Evolutionary conservation across 305 asterid genomes (phyloP).

Genomic region (Solanum chacoense): DNA sequence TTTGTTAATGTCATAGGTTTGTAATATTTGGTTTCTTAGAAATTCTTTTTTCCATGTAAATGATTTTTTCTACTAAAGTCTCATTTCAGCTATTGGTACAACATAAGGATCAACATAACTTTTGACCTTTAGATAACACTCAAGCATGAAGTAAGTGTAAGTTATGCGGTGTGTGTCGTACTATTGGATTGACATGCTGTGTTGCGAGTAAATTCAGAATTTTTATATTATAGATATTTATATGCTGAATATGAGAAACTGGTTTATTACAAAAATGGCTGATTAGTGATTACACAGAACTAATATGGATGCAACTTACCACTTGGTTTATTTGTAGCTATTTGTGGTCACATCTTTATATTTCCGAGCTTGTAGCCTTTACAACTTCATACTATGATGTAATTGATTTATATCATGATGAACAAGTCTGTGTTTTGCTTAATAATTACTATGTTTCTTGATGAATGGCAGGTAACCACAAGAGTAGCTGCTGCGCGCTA

Average conservation of each 20-base stretch:
- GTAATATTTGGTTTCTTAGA: neutral
- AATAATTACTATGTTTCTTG: neutral
- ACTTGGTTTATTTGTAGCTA: neutral
- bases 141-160: neutral
- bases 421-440: neutral
- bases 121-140: neutral
- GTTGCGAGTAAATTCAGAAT: neutral
- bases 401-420: neutral
- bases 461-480: slow-evolving; percentile 45
- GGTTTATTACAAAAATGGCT: neutral
- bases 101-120: neutral
- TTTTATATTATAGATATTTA: neutral
- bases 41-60: neutral
- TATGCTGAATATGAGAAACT: neutral
- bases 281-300: neutral
- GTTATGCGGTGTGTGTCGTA: neutral
- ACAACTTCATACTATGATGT: neutral
- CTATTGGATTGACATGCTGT: neutral
- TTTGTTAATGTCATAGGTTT: neutral
- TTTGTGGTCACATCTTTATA: neutral
- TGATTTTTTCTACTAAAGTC: neutral
- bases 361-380: neutral
- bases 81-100: neutral
- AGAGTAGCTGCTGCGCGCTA: slow-evolving; percentile 65
- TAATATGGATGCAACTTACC: neutral